Evolutionary conservation across 1,284 basidiomycete species (phyloP), one percentile per base, ranked within the genome.

Genomic region (Sporisorium exsertum): DNA sequence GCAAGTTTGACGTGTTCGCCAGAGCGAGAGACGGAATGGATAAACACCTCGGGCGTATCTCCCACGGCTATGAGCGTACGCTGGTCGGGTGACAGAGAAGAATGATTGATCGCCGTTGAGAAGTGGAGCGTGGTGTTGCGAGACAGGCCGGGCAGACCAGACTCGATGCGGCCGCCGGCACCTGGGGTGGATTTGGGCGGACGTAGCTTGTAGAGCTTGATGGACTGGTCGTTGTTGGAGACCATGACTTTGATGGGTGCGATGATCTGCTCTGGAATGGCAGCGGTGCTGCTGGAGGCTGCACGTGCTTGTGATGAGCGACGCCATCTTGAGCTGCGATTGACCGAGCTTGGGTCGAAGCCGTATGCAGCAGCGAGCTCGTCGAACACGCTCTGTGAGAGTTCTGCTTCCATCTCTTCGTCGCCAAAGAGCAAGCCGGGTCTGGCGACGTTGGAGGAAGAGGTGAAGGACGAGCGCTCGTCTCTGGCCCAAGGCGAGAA

Each of bases 31-130:
- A 80, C 64, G 33, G 63, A 56, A 42, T 73, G 67, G 53, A 80
- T 89, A 81, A 91, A 92, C 10, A 94, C 90, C 64, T 93, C 90
- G 35, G 91, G 89, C 5, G 93, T 93, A 83, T 95, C 94, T 10
- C 94, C 94, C 0, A 94, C 93, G 0, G 92, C 93, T 1, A 95
- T 89, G 0, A 95, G 88, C 0, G 91, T 93, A 35, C 91, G 89
- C 0, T 92, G 92, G 80, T 94, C 92, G 0, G 93, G 93, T 2
- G 93, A 93, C 78, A 95, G 57, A 2, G 78, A 79, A 1, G 77
- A 72, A 46, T 79, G 77, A 40, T 80, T 80, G 58, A 81, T 64
- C 16, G 72, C 72, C 0, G 80, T 77, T 8, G 73, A 65, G 27
- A 77, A 79, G 18, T 77, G 66, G 0, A 82, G 33, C 5, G 76